Base-by-base conservation (phyloP, 2,329 filamentous ascomycete genomes). In the Ophiostoma ips region DNA sequence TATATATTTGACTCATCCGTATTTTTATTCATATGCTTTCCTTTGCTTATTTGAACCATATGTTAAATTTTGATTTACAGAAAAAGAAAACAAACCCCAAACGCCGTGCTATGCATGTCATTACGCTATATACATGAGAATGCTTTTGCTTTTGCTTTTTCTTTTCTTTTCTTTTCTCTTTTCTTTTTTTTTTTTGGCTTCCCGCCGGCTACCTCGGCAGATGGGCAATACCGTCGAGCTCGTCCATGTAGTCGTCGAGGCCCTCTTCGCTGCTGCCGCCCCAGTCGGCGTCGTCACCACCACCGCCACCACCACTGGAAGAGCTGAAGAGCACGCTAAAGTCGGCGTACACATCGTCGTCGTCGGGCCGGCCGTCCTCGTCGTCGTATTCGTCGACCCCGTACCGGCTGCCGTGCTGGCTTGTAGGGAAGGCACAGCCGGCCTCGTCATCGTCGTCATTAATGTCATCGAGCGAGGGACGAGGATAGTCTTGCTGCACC, bases 221-320 rank as follows among this genome's bases (percentile, higher is more conserved):
- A 61, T 72, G 75, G 7, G 71, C 69, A 53, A 77, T 75, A 10
- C 73, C 73, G 54, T 77, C 74, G 53, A 77, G 58, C 53, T 76
- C 73, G 55, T 77, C 73, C 56, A 77, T 64, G 57, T 72, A 75
- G 56, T 75, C 73, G 57, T 77, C 73, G 50, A 72, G 72, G 5
- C 63, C 67, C 3, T 63, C 61, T 9, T 68, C 65, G 5, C 62
- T 63, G 4, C 56, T 54, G 4, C 46, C 33, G 8, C 46, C 40
- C 9, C 60, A 55, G 3, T 61, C 56, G 6, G 40, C 16, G 5
- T 57, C 60, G 2, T 56, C 58, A 9, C 55, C n/a, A n/a, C n/a
- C n/a, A n/a, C n/a, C n/a, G n/a, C n/a, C n/a, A n/a, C n/a, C n/a
- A n/a, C n/a, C 55, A 0, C 52, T 56, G 1, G 57, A 60, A 1